A percentile compares a stretch with the other conserved stretches of the same genome.
Conservation (phyloP, 257 asterid species). For the Linderniella brevidens region DNA sequence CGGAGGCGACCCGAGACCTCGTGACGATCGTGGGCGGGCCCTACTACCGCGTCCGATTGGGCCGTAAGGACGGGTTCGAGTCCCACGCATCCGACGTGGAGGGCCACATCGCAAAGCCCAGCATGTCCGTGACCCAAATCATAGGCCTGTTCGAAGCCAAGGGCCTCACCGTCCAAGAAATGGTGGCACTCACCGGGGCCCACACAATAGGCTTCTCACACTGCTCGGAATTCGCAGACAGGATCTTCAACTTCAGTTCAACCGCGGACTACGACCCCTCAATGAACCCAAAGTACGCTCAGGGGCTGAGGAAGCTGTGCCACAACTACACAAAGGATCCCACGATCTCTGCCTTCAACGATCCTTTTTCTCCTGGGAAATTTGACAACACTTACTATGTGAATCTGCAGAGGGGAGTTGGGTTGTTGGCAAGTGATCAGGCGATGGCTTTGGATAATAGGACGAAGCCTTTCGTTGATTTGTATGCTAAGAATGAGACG, state of each 20-base stretch:
- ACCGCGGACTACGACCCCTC: slow-evolving; percentile 42
- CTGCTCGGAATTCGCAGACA: slow-evolving; percentile 69
- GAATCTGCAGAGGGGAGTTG: slow-evolving; percentile 54
- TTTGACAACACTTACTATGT: slow-evolving; percentile 60
- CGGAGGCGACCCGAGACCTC: slow-evolving; percentile 72
- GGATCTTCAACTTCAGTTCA: slow-evolving; percentile 45
- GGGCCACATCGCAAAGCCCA: slow-evolving; percentile 57
- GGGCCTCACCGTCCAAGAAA: slow-evolving; percentile 56
- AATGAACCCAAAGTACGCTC: slow-evolving; percentile 53
- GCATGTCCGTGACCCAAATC: slow-evolving; percentile 43
- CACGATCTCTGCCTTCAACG: slow-evolving; percentile 68
- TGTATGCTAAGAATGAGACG: slow-evolving; percentile 38
- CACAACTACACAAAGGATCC: slow-evolving; percentile 38
- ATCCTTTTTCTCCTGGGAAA: slow-evolving; percentile 48
- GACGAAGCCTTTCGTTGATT: slow-evolving; percentile 33
- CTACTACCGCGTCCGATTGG: slow-evolving; percentile 38
- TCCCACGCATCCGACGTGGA: slow-evolving; percentile 38
- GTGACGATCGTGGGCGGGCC: slow-evolving; percentile 85
- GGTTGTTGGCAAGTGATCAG: slow-evolving; percentile 57
- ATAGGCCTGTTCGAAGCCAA: slow-evolving; percentile 35
- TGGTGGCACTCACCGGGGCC: slow-evolving; percentile 82
- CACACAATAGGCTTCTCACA: slow-evolving; percentile 95
- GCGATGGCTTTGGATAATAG: slow-evolving; percentile 39
- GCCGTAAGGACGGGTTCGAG: slow-evolving; percentile 46
- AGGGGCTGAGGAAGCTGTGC: slow-evolving; percentile 44